These are phyloP conservation scores for Trichopus zeylanicus DNA, from an alignment of 116 monocot genomes.

Conservation along the genomic window DNA sequence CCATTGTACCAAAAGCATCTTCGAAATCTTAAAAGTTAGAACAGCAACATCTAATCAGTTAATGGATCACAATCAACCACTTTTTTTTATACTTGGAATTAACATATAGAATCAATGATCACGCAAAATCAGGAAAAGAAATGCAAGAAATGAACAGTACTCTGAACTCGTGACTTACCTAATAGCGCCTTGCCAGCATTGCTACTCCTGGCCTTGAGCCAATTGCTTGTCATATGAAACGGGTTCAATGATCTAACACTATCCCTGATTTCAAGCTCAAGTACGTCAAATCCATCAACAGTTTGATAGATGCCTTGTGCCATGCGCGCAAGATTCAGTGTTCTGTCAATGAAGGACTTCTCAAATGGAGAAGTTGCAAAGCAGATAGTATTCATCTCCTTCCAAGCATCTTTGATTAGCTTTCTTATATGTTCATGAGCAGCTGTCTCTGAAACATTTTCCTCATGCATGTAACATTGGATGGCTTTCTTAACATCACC, in stretches of 20 bases:
- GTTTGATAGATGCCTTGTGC: constrained; percentile 17
- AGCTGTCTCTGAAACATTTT: constrained; percentile 9
- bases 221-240: not conserved
- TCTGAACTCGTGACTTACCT: too few species aligned
- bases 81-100: too few species aligned
- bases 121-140: too few species aligned
- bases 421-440: constrained; percentile 18
- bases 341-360: constrained; percentile 4
- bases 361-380: not conserved
- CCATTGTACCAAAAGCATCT: too few species aligned
- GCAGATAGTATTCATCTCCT: constrained; percentile 4
- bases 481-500: constrained; percentile 23
- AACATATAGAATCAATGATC: too few species aligned
- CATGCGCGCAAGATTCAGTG: constrained; percentile 10
- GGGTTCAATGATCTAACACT: constrained; percentile 21
- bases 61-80: too few species aligned
- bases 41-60: too few species aligned
- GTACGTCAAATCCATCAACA: constrained; percentile 31
- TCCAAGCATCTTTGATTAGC: constrained; percentile 21
- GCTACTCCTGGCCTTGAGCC: too few species aligned
- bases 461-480: constrained; percentile 33
- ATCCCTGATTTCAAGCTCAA: constrained; percentile 7
- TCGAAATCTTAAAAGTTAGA: too few species aligned
- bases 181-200: too few species aligned
- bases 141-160: too few species aligned